phyloP scores from a whole-genome alignment of 1,284 basidiomycete species.

The Leccinum angustisporum region DNA sequence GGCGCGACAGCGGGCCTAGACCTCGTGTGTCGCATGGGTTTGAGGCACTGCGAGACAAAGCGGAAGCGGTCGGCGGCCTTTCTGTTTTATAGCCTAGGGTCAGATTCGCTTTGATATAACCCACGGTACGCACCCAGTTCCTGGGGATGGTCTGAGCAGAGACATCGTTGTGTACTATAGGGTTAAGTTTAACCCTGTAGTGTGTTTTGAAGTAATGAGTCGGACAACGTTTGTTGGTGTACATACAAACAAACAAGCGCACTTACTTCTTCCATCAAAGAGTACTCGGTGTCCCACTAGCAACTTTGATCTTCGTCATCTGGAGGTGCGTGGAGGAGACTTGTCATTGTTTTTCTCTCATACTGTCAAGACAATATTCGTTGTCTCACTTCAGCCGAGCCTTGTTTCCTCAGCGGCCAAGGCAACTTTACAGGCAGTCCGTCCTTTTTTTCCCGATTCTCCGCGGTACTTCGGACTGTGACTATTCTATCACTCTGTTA shows the following conservation, averaged over 20 bases:
- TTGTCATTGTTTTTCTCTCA: background rate
- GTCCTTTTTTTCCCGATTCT: no score
- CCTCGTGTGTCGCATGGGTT: background rate
- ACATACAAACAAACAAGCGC: background rate
- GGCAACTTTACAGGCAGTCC: no score
- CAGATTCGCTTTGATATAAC: background rate
- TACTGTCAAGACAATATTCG: background rate
- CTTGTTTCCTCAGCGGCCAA: no score
- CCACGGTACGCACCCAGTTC: conserved; percentile 1
- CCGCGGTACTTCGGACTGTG: no score
- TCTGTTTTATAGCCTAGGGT: background rate
- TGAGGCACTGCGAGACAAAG: background rate
- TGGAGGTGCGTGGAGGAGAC: background rate
- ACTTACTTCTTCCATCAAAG: background rate
- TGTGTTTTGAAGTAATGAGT: no score
- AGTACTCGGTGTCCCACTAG: no score
- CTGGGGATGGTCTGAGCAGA: background rate
- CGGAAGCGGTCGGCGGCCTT: background rate
- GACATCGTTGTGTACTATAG: conserved; percentile 1
- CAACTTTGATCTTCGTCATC: background rate
- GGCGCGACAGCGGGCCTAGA: background rate
- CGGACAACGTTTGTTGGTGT: background rate
- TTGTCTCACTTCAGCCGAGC: background rate
- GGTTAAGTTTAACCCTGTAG: background rate
- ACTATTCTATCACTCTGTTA: no score